Percentiles rank a stretch among this genome's conserved stretches.
phyloP scores from a whole-genome alignment of 164 flowering plant species.

The Stephania cephalantha region DNA sequence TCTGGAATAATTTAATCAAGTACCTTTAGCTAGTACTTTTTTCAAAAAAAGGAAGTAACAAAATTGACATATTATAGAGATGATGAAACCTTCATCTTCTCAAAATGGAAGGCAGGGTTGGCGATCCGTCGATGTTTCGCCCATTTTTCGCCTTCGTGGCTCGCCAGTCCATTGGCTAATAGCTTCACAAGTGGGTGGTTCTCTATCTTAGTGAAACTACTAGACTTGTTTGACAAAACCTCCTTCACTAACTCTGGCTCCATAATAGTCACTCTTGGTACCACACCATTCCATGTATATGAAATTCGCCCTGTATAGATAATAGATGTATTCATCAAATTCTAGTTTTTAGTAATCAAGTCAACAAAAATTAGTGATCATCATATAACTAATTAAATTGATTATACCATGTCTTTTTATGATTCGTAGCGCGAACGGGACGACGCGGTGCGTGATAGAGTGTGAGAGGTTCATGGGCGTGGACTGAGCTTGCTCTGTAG shows the following conservation, averaged over 20 bases:
- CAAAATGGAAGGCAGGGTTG: slow-evolving; percentile 23
- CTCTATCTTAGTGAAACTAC: not conserved
- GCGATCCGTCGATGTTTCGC: slow-evolving; percentile 20
- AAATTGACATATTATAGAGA: not conserved
- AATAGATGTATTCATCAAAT: not conserved
- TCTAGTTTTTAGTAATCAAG: not conserved
- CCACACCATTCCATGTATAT: slow-evolving; percentile 5
- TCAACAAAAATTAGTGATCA: no score
- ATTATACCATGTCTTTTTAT: slow-evolving; percentile 22
- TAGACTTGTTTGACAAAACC: not conserved
- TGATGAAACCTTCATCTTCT: slow-evolving; percentile 22
- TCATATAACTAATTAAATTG: no score
- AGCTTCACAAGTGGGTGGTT: not conserved
- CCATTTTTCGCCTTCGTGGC: slow-evolving; percentile 21
- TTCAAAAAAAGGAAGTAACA: no score
- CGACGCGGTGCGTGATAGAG: slow-evolving; percentile 18
- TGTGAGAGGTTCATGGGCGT: slow-evolving; percentile 26
- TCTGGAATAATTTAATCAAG: no score
- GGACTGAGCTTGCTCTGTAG: slow-evolving; percentile 17
- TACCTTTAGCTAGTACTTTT: no score
- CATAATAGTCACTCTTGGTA: slow-evolving; percentile 3
- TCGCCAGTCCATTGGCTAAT: slow-evolving; percentile 10
- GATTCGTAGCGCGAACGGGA: slow-evolving; percentile 15
- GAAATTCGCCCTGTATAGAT: slow-evolving; percentile 6
- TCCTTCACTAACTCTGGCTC: slow-evolving; percentile 11